These are phyloP conservation scores for Rosa rugosa DNA, from an alignment of 306 rosid species.

Conservation along the genomic window DNA sequence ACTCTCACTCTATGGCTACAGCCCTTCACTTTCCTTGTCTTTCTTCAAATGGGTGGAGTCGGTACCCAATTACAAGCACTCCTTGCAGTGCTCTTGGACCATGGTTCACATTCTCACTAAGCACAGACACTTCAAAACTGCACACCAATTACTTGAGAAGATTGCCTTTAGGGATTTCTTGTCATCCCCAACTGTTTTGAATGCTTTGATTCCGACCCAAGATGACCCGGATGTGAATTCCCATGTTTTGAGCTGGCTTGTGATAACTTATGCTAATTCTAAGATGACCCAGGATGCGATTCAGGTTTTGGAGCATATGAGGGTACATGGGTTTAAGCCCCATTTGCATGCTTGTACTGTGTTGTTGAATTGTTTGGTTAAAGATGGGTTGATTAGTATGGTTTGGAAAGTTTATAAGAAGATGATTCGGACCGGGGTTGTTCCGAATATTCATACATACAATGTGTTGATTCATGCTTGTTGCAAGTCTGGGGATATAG, in stretches of 20 bases:
- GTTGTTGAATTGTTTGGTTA: constrained; percentile 69
- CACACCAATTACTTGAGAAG: constrained; percentile 72
- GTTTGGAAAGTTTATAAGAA: constrained; percentile 73
- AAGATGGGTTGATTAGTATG: constrained; percentile 56
- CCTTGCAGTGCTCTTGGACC: constrained; percentile 75
- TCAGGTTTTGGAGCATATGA: constrained; percentile 79
- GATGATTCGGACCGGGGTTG: constrained; percentile 54
- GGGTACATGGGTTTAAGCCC: constrained; percentile 49
- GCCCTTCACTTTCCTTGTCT: constrained; percentile 45
- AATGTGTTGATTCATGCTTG: constrained; percentile 87
- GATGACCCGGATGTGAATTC: constrained; percentile 62
- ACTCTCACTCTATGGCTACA: constrained; percentile 46
- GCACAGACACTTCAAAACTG: constrained; percentile 57
- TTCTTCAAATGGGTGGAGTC: constrained; percentile 83
- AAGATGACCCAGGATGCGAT: constrained; percentile 71
- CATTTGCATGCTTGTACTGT: constrained; percentile 84
- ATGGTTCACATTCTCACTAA: constrained; percentile 64
- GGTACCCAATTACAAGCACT: constrained; percentile 54
- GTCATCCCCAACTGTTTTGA: constrained; percentile 73
- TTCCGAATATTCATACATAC: constrained; percentile 62
- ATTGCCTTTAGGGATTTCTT: constrained; percentile 62
- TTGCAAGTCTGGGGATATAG: constrained; percentile 68
- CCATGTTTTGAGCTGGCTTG: constrained; percentile 87
- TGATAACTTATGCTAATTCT: constrained; percentile 55
- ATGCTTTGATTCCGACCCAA: constrained; percentile 42